Percentiles rank a stretch among this genome's conserved stretches.
These are phyloP conservation scores for Phialophora chinensis DNA, from an alignment of 2,329 filamentous ascomycete genomes.

Conservation along the genomic window DNA sequence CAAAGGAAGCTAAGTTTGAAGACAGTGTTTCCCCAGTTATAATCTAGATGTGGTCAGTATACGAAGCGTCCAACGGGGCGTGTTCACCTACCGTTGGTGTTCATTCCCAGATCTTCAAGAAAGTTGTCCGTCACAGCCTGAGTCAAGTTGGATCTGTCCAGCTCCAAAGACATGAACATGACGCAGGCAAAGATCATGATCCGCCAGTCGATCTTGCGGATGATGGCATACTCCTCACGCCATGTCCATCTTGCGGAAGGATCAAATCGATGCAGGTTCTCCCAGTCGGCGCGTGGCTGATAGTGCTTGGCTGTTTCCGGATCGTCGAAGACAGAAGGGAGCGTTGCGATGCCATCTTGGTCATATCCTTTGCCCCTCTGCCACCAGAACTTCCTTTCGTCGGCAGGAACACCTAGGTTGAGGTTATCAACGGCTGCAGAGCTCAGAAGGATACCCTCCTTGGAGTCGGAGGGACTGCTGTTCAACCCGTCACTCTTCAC, in stretches of 20 bases:
- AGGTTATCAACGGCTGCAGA: not conserved
- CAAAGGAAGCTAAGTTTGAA: conserved; percentile 59
- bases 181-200: conserved; percentile 46
- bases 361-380: conserved; percentile 40
- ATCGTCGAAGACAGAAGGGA: conserved; percentile 56
- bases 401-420: conserved; percentile 34
- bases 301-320: conserved; percentile 48
- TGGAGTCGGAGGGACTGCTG: not conserved
- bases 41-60: conserved; percentile 43
- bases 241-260: conserved; percentile 43
- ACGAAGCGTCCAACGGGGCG: conserved; percentile 6
- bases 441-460: not conserved
- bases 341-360: conserved; percentile 42
- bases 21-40: conserved; percentile 62
- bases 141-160: conserved; percentile 67
- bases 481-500: not conserved
- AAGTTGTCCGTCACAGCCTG: conserved; percentile 69
- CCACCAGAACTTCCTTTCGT: conserved; percentile 43
- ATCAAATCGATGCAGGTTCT: conserved; percentile 49
- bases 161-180: conserved; percentile 69
- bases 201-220: conserved; percentile 40
- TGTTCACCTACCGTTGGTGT: conserved; percentile 47
- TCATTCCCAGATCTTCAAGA: conserved; percentile 58
- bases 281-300: conserved; percentile 43
- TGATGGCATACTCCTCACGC: conserved; percentile 36